Base-by-base conservation (phyloP, 495 filamentous ascomycete species). In the Cetradonia linearis region DNA sequence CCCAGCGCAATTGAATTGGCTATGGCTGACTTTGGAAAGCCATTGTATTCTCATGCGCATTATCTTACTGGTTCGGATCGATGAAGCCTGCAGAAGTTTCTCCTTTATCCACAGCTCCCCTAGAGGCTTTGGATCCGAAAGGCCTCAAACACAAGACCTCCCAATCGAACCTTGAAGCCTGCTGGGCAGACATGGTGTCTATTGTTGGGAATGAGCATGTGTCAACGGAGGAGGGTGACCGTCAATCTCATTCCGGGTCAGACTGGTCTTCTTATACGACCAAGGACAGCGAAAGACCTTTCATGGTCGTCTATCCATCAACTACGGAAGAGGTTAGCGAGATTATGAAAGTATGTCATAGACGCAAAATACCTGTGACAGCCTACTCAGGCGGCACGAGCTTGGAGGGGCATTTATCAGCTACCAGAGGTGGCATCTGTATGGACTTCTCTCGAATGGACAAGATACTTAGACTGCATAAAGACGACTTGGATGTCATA, bases 151-250 rank as follows among this genome's bases (percentile, higher is more conserved):
- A 94, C 69, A 82, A 96, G 66, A 78, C 83, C 52, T 79, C 83
- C 34, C 81, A 79, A 55, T 76, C 81, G 20, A 93, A 91, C 66
- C 81, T 97, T 42, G 86, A 97, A 74, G 89, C 94, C 10, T 89
- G 92, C 4, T 98, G 94, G 93, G 76, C 86, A 6, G 93, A 98
- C 70, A 91, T 97, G 67, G 83, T 85, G 44, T 79, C 81, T 31
- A 86, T 98, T 23, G 79, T 97, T 10, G 93, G 94, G 55, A 76
- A 81, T 60, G 87, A 91, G 33, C 84, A 96, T 70, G 87, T 98
- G 38, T 90, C 86, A 48, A 95, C 92, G 0, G 63, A 80, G 44
- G 75, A 77, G 9, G 75, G 72, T 13, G 87, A 95, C 61, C 71
- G 91, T 42, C 72, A 78, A 11, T 74, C 77, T 13, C 93, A 96